Evolutionary conservation across 805 yeast species (phyloP).

Genomic region (Deakozyma indianensis): DNA sequence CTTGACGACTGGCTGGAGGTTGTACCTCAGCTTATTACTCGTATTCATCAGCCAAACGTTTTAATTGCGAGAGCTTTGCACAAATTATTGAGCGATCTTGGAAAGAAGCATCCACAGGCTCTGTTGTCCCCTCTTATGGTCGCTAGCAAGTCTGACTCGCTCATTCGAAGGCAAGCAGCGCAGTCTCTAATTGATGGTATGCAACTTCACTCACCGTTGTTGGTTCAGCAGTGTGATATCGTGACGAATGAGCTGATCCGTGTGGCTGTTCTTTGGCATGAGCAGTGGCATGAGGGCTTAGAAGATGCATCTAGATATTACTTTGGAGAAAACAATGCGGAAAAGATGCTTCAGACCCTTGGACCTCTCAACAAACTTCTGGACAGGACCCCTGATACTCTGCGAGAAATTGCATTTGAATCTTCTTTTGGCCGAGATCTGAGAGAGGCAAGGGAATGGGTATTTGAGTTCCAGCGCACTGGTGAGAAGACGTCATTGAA

Average conservation of each 20-base stretch:
- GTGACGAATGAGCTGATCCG: slow-evolving; percentile 90
- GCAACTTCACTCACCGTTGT: slow-evolving; percentile 69
- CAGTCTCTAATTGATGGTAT: slow-evolving; percentile 79
- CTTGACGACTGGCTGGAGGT: slow-evolving; percentile 94
- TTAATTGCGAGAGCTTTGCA: slow-evolving; percentile 68
- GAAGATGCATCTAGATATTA: slow-evolving; percentile 92
- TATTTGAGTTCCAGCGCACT: slow-evolving; percentile 67
- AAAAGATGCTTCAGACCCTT: slow-evolving; percentile 81
- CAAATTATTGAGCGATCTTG: slow-evolving; percentile 71
- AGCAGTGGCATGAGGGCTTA: slow-evolving; percentile 93
- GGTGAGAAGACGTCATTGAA: slow-evolving; percentile 78
- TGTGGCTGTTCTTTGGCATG: slow-evolving; percentile 95
- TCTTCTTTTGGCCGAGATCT: slow-evolving; percentile 89
- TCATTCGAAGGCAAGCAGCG: slow-evolving; percentile 84
- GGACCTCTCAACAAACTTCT: slow-evolving; percentile 82
- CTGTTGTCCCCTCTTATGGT: slow-evolving; percentile 90
- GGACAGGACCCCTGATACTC: slow-evolving; percentile 74
- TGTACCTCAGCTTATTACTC: slow-evolving; percentile 86
- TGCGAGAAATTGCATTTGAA: slow-evolving; percentile 83
- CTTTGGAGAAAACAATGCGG: slow-evolving; percentile 89
- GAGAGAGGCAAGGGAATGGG: slow-evolving; percentile 89
- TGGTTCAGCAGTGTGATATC: slow-evolving; percentile 85
- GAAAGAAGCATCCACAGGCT: slow-evolving; percentile 95
- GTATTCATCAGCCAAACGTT: slow-evolving; percentile 90
- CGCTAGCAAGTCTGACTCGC: slow-evolving; percentile 86